Evolutionary conservation across 2,329 filamentous ascomycete species (phyloP), one percentile per base, ranked within the genome.

Genomic region (Cadophora sp.): DNA sequence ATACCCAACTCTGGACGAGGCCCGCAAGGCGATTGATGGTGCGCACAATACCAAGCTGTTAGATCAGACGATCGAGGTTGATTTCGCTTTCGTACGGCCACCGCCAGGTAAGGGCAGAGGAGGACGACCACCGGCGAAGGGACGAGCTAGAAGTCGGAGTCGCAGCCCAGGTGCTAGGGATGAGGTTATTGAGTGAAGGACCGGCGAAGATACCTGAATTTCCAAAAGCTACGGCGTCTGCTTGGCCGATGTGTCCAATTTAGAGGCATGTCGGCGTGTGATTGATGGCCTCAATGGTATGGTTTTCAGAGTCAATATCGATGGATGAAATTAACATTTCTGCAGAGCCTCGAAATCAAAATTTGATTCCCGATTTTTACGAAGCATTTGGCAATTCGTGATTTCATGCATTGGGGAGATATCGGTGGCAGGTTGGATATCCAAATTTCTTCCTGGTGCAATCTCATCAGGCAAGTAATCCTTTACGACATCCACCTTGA

Each of bases 1-100:
- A 79, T 96, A 94, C 80, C 84, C 91, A 1, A 95, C 92, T 0
- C 83, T 94, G 50, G 86, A 89, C 71, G 92, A 96, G 79, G 92
- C 92, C 16, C 88, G 91, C 71, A 91, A 90, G n/a, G 92, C 92
- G 55, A 93, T 96, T 76, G 89, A 93, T 78, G 90, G 89, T 74
- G 91, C 91, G n/a, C 87, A 96, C 79, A 84, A 89, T 71, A 88
- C 89, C 51, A 92, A 94, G 79, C 83, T 96, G 66, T 86, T 96
- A 55, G 92, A 96, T 75, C 92, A 96, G 84, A 93, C 90, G 8
- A 86, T 96, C 72, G 83, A 86, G 68, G 92, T 95, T 69, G 92
- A 96, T 81, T 96, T 94, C 80, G 93, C 92, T 1, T 96, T 96
- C 78, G 92, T 96, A 68, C 84, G 92, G 60, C 92, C 92, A 67